These are phyloP conservation scores for Irpex lacteus DNA, from an alignment of 1,284 basidiomycete species.

Conservation along the genomic window DNA sequence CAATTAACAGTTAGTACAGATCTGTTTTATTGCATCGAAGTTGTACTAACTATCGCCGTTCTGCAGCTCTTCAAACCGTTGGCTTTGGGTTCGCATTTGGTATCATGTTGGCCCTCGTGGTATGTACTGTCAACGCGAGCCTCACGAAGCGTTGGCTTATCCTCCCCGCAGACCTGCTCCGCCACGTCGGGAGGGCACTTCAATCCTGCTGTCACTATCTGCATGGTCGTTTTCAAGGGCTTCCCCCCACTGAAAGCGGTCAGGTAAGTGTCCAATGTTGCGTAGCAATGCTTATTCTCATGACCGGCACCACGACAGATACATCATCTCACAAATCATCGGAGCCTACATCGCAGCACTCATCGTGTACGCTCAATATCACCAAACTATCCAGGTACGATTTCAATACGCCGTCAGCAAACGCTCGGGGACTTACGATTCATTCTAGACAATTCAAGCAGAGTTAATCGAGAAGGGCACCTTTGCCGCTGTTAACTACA, in stretches of 20 bases:
- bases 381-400: conserved; percentile 41
- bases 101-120: conserved; percentile 54
- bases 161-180: conserved; percentile 33
- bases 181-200: conserved; percentile 65
- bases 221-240: conserved; percentile 47
- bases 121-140: conserved; percentile 10
- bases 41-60: conserved; percentile 33
- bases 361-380: conserved; percentile 61
- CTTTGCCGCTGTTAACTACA: conserved; percentile 47
- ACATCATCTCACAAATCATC: conserved; percentile 60
- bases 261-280: conserved; percentile 31
- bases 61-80: conserved; percentile 44
- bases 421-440: conserved; percentile 2
- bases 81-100: conserved; percentile 65
- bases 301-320: conserved; percentile 35
- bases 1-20: conserved; percentile 41
- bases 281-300: not conserved
- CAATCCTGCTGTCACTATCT: conserved; percentile 59
- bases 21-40: conserved; percentile 1
- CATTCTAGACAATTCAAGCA: conserved; percentile 35
- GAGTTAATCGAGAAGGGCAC: conserved; percentile 39
- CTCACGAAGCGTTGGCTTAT: not conserved
- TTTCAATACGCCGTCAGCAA: conserved; percentile 9
- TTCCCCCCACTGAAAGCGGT: conserved; percentile 55
- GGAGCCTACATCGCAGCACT: conserved; percentile 62